These are phyloP conservation scores for Astrocystis sublimbata DNA, from an alignment of 495 filamentous ascomycete species.

Conservation along the genomic window DNA sequence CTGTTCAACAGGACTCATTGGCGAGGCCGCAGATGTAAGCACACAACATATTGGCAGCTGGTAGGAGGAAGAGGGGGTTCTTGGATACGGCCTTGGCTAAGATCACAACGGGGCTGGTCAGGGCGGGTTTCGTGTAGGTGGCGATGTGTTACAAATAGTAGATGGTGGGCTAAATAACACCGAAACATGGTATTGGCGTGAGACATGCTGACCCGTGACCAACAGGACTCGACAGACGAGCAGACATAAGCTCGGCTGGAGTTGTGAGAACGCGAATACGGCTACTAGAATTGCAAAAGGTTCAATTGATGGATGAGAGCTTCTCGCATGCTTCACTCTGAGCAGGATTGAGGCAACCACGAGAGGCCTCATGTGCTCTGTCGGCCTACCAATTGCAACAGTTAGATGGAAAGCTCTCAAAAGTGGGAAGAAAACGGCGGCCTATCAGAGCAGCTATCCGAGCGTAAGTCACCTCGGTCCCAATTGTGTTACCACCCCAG, in stretches of 20 bases:
- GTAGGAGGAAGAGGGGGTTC: neutral
- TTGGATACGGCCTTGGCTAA: neutral
- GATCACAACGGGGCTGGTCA: neutral
- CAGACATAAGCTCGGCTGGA: neutral
- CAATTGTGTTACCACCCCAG: neutral
- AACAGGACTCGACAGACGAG: neutral
- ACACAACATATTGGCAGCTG: too few species aligned
- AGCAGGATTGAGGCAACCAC: neutral
- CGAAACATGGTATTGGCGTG: slow-evolving; percentile 15
- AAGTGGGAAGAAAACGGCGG: neutral
- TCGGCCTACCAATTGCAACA: slow-evolving; percentile 1
- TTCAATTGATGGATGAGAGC: neutral
- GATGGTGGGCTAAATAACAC: slow-evolving; percentile 8
- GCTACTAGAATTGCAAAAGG: neutral
- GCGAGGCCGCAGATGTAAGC: too few species aligned
- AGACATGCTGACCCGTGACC: slow-evolving; percentile 15
- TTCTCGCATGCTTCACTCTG: too few species aligned
- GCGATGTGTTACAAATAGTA: slow-evolving; percentile 11
- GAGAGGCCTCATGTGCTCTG: slow-evolving; percentile 7
- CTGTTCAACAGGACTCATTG: too few species aligned
- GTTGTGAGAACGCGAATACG: neutral
- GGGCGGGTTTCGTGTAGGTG: slow-evolving; percentile 16
- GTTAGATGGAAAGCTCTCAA: neutral
- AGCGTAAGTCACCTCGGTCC: too few species aligned
- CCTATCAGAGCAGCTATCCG: slow-evolving; percentile 4